phyloP scores from a whole-genome alignment of 176 grass and related monocot species.

The Oryza rufipogon region DNA sequence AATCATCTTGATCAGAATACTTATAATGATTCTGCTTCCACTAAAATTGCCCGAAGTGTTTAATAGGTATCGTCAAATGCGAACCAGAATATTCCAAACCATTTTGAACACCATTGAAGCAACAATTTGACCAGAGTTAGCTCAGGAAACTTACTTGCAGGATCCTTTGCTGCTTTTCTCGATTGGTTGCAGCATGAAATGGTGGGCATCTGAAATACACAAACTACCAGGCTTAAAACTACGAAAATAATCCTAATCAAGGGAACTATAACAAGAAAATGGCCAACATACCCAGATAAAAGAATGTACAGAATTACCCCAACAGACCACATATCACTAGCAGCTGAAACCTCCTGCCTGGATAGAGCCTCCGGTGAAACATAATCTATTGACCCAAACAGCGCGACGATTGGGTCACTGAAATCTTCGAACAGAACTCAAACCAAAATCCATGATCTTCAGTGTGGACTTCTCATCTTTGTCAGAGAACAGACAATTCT shows the following conservation, averaged over 20 bases:
- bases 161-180: conserved; percentile 69
- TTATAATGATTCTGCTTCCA: too few species aligned
- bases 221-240: not conserved
- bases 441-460: conserved; percentile 82
- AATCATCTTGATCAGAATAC: not conserved
- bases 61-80: not conserved
- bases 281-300: conserved; percentile 63
- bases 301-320: conserved; percentile 78
- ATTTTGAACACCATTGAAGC: not conserved
- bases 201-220: conserved; percentile 60
- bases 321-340: conserved; percentile 82
- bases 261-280: conserved; percentile 16
- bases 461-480: conserved; percentile 42
- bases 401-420: conserved; percentile 58
- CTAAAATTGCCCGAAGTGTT: too few species aligned
- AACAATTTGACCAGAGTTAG: not conserved
- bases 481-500: conserved; percentile 71
- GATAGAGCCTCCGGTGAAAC: conserved; percentile 72
- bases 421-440: conserved; percentile 73
- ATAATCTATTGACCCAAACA: conserved; percentile 78
- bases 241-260: conserved; percentile 26
- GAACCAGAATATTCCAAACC: conserved; percentile 2
- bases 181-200: conserved; percentile 67
- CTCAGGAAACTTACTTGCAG: conserved; percentile 54
- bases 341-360: conserved; percentile 57